Conservation (phyloP, 257 asterid species). For the Handroanthus guayacan region DNA sequence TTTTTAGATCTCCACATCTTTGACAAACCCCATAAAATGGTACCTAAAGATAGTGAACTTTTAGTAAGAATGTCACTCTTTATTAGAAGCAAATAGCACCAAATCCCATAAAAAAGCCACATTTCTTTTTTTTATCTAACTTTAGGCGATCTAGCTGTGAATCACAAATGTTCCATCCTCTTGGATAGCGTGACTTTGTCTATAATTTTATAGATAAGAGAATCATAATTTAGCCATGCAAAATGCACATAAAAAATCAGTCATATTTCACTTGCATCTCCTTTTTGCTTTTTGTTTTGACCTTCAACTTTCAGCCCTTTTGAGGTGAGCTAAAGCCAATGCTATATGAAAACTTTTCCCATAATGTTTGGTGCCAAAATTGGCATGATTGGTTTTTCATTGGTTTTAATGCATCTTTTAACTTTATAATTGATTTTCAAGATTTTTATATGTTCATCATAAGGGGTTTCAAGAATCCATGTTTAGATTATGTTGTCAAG, state of each 20-base stretch:
- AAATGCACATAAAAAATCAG: slow-evolving; percentile 46
- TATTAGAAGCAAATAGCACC: slow-evolving; percentile 37
- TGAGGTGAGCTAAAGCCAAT: slow-evolving; percentile 48
- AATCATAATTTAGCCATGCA: slow-evolving; percentile 42
- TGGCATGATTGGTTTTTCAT: slow-evolving; percentile 35
- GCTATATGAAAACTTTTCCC: background rate
- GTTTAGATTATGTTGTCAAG: slow-evolving; percentile 15
- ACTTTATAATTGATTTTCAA: slow-evolving; percentile 1
- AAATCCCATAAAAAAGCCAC: slow-evolving; percentile 46
- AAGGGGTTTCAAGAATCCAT: background rate
- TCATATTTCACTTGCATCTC: slow-evolving; percentile 34
- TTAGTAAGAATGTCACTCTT: slow-evolving; percentile 37
- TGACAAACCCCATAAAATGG: slow-evolving; percentile 26
- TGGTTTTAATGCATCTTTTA: slow-evolving; percentile 25
- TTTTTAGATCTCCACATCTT: slow-evolving; percentile 17
- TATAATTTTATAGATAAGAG: background rate
- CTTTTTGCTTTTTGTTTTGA: slow-evolving; percentile 56
- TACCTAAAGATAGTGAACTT: slow-evolving; percentile 36
- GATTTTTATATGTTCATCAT: background rate
- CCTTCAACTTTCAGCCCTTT: slow-evolving; percentile 87
- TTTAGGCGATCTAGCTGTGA: slow-evolving; percentile 68
- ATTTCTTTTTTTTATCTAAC: slow-evolving; percentile 34
- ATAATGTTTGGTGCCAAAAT: slow-evolving; percentile 38
- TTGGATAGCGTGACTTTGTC: slow-evolving; percentile 30
- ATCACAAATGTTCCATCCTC: slow-evolving; percentile 44